These are phyloP conservation scores for Usnea hakonensis DNA, from an alignment of 495 filamentous ascomycete genomes.

Conservation along the genomic window DNA sequence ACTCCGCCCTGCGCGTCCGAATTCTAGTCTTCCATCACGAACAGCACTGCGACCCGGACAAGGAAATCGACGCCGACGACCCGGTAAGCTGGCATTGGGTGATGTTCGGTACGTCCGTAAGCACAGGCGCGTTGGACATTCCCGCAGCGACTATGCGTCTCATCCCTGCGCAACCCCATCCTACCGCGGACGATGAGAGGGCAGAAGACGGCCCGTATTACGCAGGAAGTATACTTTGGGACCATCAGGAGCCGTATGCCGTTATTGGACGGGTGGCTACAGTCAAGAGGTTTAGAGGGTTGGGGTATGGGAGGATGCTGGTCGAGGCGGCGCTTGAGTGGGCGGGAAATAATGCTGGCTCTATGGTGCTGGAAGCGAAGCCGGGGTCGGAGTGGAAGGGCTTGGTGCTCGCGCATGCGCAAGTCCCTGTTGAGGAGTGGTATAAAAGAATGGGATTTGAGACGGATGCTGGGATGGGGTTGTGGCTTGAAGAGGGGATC, in stretches of 20 bases:
- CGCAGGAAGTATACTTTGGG: conserved; percentile 39
- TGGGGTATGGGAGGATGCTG: conserved; percentile 54
- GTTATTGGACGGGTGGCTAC: conserved; percentile 74
- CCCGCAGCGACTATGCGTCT: conserved; percentile 71
- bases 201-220: conserved; percentile 24
- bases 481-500: conserved; percentile 79
- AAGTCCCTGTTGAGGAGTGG: conserved; percentile 49
- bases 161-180: conserved; percentile 65
- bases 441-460: conserved; percentile 63
- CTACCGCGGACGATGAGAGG: conserved; percentile 39
- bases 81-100: conserved; percentile 74
- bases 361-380: conserved; percentile 30
- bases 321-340: conserved; percentile 56
- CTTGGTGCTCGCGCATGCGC: conserved; percentile 67
- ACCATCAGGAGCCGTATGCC: conserved; percentile 62
- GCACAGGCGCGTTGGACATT: conserved; percentile 12
- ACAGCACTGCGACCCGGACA: conserved; percentile 56
- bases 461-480: conserved; percentile 60
- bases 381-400: conserved; percentile 51
- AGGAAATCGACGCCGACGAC: conserved; percentile 78
- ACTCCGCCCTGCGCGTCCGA: no score
- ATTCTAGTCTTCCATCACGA: no score
- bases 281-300: conserved; percentile 50
- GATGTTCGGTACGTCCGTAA: conserved; percentile 46
- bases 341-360: conserved; percentile 47